These are phyloP conservation scores for Colletotrichum plurivorum DNA, from an alignment of 2,329 filamentous ascomycete genomes.

Conservation along the genomic window DNA sequence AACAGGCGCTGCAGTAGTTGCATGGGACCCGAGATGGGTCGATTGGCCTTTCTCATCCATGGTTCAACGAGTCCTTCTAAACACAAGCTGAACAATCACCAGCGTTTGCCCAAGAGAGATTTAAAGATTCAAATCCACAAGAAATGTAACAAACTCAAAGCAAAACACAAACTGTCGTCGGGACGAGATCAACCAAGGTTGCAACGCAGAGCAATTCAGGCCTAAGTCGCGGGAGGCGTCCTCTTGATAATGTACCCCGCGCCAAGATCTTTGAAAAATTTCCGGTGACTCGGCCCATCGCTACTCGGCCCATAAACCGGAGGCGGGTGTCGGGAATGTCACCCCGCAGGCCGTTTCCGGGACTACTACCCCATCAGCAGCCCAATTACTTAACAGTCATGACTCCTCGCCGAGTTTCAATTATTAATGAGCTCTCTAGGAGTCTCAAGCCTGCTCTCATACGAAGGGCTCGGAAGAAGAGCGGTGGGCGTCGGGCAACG, in stretches of 20 bases:
- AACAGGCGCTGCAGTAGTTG: background rate
- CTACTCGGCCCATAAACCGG: background rate
- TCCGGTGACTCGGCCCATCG: slow-evolving; percentile 17
- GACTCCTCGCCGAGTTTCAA: background rate
- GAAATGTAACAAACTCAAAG: background rate
- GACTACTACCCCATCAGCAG: background rate
- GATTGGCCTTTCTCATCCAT: slow-evolving; percentile 9
- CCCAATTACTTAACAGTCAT: background rate
- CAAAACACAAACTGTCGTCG: background rate
- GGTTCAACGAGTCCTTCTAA: background rate
- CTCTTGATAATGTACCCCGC: slow-evolving; percentile 2
- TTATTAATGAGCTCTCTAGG: background rate
- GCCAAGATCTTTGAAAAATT: slow-evolving; percentile 1
- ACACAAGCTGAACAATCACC: background rate
- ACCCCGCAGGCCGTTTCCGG: too few species aligned
- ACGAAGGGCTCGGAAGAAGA: too few species aligned
- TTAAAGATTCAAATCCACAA: background rate
- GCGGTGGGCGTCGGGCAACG: slow-evolving; percentile 24
- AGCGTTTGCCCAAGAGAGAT: too few species aligned
- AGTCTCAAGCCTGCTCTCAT: too few species aligned
- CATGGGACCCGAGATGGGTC: background rate
- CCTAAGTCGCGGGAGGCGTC: background rate
- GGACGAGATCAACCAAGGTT: background rate
- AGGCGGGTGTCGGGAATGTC: background rate
- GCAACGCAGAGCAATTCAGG: background rate